Evolutionary conservation across 2,329 filamentous ascomycete genomes (phyloP).

Genomic region (Graphilbum sp.): DNA sequence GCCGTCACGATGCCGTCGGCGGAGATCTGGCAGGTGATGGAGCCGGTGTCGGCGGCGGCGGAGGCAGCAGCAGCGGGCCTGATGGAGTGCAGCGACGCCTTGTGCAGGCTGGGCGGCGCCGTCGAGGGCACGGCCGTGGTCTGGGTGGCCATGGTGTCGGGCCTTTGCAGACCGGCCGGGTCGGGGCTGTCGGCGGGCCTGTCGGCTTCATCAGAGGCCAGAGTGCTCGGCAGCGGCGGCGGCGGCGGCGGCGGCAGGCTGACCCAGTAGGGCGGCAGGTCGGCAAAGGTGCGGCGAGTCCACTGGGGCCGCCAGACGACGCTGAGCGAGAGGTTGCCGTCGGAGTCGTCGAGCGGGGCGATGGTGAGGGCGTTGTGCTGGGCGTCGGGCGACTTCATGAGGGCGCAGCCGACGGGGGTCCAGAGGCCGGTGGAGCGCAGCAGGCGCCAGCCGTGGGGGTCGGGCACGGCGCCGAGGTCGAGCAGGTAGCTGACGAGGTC

Average conservation of each 20-base stretch:
- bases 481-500: slow-evolving; percentile 45
- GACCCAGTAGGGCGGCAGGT: slow-evolving; percentile 45
- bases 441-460: slow-evolving; percentile 40
- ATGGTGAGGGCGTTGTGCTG: slow-evolving; percentile 33
- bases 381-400: slow-evolving; percentile 37
- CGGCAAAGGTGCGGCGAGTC: slow-evolving; percentile 32
- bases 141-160: too few species aligned
- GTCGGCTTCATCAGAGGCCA: too few species aligned
- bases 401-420: slow-evolving; percentile 40
- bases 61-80: too few species aligned
- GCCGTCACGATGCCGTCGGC: slow-evolving; percentile 29
- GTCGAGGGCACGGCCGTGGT: too few species aligned
- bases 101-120: slow-evolving; percentile 7
- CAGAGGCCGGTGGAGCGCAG: slow-evolving; percentile 40
- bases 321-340: slow-evolving; percentile 40
- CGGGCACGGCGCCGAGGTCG: slow-evolving; percentile 45
- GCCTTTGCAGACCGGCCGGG: too few species aligned
- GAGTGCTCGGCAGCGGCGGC: too few species aligned
- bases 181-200: too few species aligned
- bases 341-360: slow-evolving; percentile 40
- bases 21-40: slow-evolving; percentile 33
- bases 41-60: slow-evolving; percentile 11
- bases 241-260: slow-evolving; percentile 27
- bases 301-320: slow-evolving; percentile 39
- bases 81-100: slow-evolving; percentile 18